Conservation (phyloP, 495 filamentous ascomycete genomes). For the Apodospora peruviana region DNA sequence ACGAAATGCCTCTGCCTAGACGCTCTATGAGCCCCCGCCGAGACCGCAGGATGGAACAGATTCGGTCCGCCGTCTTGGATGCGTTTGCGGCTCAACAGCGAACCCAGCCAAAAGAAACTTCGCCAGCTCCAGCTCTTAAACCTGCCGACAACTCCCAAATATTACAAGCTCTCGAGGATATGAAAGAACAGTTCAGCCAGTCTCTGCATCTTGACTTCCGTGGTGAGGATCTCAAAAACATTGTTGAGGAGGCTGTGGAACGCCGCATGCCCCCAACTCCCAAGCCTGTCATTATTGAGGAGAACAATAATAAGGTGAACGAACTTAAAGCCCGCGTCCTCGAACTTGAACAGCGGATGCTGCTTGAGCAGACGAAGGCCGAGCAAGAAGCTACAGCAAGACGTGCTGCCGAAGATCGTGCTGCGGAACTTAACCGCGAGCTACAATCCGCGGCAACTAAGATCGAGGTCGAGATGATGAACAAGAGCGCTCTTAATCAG, state of each 20-base stretch:
- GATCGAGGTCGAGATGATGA: conserved; percentile 49
- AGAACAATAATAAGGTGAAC: conserved; percentile 26
- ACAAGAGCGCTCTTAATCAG: conserved; percentile 41
- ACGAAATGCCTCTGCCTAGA: conserved; percentile 56
- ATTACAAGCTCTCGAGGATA: conserved; percentile 36
- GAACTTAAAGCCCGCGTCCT: conserved; percentile 35
- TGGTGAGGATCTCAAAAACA: conserved; percentile 51
- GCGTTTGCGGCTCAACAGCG: conserved; percentile 60
- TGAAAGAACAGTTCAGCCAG: conserved; percentile 44
- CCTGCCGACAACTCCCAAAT: conserved; percentile 23
- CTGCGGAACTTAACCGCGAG: conserved; percentile 37
- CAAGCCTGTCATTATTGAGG: conserved; percentile 17
- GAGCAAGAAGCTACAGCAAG: conserved; percentile 35
- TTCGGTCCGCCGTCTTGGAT: conserved; percentile 74
- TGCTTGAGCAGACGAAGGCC: conserved; percentile 32
- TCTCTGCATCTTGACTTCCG: conserved; percentile 38
- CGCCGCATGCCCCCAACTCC: conserved; percentile 39
- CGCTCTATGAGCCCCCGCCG: conserved; percentile 61
- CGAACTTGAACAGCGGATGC: conserved; percentile 43
- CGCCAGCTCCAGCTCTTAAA: conserved; percentile 15
- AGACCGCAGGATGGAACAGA: conserved; percentile 76
- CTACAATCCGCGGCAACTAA: conserved; percentile 43
- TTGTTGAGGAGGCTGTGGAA: conserved; percentile 56
- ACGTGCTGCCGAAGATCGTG: conserved; percentile 38
- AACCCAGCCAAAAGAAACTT: conserved; percentile 16